Percentiles rank a stretch among this genome's conserved stretches.
These are phyloP conservation scores for Teunomyces lycoperdinae DNA, from an alignment of 805 yeast species.

Conservation along the genomic window DNA sequence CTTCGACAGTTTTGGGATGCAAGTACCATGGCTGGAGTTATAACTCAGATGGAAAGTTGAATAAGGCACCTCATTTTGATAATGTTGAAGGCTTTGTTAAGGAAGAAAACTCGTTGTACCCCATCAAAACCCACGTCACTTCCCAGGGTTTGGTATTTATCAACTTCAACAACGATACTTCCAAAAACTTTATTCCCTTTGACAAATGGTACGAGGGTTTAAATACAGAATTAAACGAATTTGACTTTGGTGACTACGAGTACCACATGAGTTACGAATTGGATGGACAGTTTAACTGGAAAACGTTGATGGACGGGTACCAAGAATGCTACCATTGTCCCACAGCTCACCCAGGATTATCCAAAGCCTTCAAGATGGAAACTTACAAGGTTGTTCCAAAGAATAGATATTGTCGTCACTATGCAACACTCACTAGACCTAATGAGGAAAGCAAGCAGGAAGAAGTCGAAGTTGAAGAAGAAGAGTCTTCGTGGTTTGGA, in stretches of 20 bases:
- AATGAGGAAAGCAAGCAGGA: slow-evolving; percentile 29
- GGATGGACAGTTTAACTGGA: slow-evolving; percentile 65
- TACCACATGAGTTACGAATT: slow-evolving; percentile 64
- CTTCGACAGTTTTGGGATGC: slow-evolving; percentile 57
- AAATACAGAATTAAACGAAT: slow-evolving; percentile 51
- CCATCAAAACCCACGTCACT: slow-evolving; percentile 53
- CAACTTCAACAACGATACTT: slow-evolving; percentile 46
- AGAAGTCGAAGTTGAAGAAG: slow-evolving; percentile 26
- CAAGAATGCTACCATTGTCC: slow-evolving; percentile 71
- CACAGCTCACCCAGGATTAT: slow-evolving; percentile 62
- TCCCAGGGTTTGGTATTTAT: slow-evolving; percentile 56
- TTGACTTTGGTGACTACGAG: slow-evolving; percentile 58
- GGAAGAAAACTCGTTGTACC: slow-evolving; percentile 52
- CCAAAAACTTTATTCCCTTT: slow-evolving; percentile 45
- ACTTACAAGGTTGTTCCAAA: slow-evolving; percentile 65
- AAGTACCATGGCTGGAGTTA: slow-evolving; percentile 67
- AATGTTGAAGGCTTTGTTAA: slow-evolving; percentile 57
- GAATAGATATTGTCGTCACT: slow-evolving; percentile 58
- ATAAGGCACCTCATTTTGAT: slow-evolving; percentile 63
- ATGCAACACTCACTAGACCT: slow-evolving; percentile 48
- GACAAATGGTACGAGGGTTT: slow-evolving; percentile 53
- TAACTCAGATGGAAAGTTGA: slow-evolving; percentile 56
- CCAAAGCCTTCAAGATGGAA: slow-evolving; percentile 57
- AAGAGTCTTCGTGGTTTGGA: slow-evolving; percentile 50
- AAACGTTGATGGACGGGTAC: slow-evolving; percentile 65